phyloP scores from a whole-genome alignment of 2,329 filamentous ascomycete species.

The Sphaerostilbella broomeana region DNA sequence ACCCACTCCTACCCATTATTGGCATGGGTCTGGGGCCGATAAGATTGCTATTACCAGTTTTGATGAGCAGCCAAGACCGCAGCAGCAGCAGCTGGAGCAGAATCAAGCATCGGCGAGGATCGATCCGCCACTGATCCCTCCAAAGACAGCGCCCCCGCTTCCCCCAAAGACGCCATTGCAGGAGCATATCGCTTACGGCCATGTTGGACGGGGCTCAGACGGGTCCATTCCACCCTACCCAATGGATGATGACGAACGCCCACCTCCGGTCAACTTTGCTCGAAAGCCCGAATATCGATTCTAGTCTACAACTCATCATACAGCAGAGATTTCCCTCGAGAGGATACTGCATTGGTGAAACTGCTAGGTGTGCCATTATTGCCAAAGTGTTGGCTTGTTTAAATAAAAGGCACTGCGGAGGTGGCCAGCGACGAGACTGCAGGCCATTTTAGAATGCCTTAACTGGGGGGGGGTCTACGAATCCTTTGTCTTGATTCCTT shows the following conservation, averaged over 20 bases:
- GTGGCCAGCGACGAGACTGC: too few species aligned
- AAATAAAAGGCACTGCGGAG: too few species aligned
- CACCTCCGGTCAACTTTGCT: constrained; percentile 77
- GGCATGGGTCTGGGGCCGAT: constrained; percentile 53
- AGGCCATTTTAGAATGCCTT: too few species aligned
- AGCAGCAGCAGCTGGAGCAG: constrained; percentile 20
- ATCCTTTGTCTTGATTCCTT: too few species aligned
- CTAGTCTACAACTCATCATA: constrained; percentile 23
- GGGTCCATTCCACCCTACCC: constrained; percentile 64
- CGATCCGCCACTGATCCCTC: constrained; percentile 65
- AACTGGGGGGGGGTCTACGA: too few species aligned
- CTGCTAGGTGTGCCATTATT: too few species aligned
- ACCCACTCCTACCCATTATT: constrained; percentile 54
- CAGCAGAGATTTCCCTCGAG: not conserved
- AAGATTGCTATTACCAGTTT: constrained; percentile 58
- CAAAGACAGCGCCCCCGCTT: constrained; percentile 71
- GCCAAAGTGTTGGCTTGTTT: too few species aligned
- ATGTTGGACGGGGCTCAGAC: constrained; percentile 27
- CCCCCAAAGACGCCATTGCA: constrained; percentile 73
- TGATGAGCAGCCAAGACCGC: constrained; percentile 49
- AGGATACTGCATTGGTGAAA: not conserved
- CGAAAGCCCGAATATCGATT: constrained; percentile 71
- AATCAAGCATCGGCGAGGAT: constrained; percentile 28
- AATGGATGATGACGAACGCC: constrained; percentile 67
- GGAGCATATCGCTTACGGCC: constrained; percentile 32